A percentile compares a stretch with the other conserved stretches of the same genome.
These are phyloP conservation scores for Ophiocytium majus DNA, from an alignment of 352 stramenopile genomes.

Conservation along the genomic window DNA sequence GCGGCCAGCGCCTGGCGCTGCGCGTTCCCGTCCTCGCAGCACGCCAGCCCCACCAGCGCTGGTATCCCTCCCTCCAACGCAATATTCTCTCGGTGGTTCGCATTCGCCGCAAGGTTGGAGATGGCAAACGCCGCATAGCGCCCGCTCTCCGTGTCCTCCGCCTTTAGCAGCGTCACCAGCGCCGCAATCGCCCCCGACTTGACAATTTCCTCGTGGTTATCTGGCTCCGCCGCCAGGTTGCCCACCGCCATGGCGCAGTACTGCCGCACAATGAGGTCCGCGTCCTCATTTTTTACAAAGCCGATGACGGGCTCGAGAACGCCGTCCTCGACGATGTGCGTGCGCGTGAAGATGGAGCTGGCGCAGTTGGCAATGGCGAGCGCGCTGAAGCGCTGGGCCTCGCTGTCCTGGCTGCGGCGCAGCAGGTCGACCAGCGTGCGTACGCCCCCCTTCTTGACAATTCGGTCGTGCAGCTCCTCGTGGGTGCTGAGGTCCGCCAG, in stretches of 20 bases:
- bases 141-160: slow-evolving; percentile 68
- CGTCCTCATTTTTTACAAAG: slow-evolving; percentile 78
- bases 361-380: slow-evolving; percentile 91
- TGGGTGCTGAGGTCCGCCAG: slow-evolving; percentile 92
- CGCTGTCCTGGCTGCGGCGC: slow-evolving; percentile 78
- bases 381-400: slow-evolving; percentile 86
- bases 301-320: slow-evolving; percentile 77
- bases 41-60: slow-evolving; percentile 86
- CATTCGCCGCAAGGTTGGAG: slow-evolving; percentile 88
- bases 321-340: slow-evolving; percentile 89
- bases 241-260: slow-evolving; percentile 91
- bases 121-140: slow-evolving; percentile 89
- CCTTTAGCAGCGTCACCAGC: slow-evolving; percentile 84
- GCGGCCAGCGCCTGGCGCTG: slow-evolving; percentile 85
- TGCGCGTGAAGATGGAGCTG: slow-evolving; percentile 66
- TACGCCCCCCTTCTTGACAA: slow-evolving; percentile 82
- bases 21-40: slow-evolving; percentile 84
- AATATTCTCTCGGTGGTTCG: slow-evolving; percentile 81
- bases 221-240: slow-evolving; percentile 87
- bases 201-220: slow-evolving; percentile 90
- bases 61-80: slow-evolving; percentile 86
- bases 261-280: slow-evolving; percentile 84
- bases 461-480: slow-evolving; percentile 55
- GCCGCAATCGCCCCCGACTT: slow-evolving; percentile 78
- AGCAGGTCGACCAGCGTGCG: slow-evolving; percentile 84